These are phyloP conservation scores for Thelephora ganbajun DNA, from an alignment of 768 basidiomycete genomes.

Conservation along the genomic window DNA sequence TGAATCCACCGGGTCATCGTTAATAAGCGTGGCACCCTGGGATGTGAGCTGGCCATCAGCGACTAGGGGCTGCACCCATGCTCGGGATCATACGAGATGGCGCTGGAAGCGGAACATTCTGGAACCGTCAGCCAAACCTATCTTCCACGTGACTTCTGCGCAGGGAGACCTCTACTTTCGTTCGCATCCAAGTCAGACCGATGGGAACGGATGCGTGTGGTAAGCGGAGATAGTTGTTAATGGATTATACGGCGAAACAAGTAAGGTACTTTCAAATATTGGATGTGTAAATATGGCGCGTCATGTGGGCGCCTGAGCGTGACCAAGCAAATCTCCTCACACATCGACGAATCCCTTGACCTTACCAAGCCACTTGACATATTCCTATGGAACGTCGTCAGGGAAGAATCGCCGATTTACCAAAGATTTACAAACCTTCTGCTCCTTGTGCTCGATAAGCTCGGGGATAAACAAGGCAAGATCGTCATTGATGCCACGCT, in stretches of 20 bases:
- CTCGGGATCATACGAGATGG: not conserved
- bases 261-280: not conserved
- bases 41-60: no score
- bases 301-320: not conserved
- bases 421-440: slow-evolving; percentile 45
- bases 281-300: not conserved
- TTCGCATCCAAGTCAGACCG: not conserved
- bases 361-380: slow-evolving; percentile 75
- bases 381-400: slow-evolving; percentile 44
- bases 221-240: not conserved
- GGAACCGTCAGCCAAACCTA: not conserved
- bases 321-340: slow-evolving; percentile 12
- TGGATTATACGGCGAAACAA: not conserved
- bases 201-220: not conserved
- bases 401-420: not conserved
- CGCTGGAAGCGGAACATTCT: not conserved
- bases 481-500: slow-evolving; percentile 76
- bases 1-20: not conserved
- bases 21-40: no score
- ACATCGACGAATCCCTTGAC: slow-evolving; percentile 75
- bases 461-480: slow-evolving; percentile 83
- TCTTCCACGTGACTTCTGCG: not conserved
- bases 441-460: slow-evolving; percentile 84
- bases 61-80: no score
- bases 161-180: not conserved